phyloP scores from a whole-genome alignment of 75 land plant genomes.

The Azolla pinnata region DNA sequence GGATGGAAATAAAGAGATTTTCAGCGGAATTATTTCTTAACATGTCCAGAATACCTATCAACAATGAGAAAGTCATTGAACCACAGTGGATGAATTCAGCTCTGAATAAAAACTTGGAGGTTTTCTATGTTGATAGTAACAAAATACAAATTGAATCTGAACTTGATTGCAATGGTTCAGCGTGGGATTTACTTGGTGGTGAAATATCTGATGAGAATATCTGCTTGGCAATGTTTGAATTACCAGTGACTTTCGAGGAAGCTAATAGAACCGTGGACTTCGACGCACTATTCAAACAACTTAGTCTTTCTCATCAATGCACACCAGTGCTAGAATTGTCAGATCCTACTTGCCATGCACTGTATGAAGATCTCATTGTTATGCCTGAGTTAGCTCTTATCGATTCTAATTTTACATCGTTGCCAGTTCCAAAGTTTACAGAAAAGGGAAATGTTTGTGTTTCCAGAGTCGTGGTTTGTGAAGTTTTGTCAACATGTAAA shows the following conservation, averaged over 20 bases:
- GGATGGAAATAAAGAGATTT: neutral
- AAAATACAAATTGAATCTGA: no score
- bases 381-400: constrained; percentile 9
- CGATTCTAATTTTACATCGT: neutral
- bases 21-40: neutral
- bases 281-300: neutral
- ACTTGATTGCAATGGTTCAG: no score
- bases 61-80: no score
- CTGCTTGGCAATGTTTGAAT: neutral
- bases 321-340: neutral
- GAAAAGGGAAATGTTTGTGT: constrained; percentile 1
- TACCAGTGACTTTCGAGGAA: neutral
- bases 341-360: neutral
- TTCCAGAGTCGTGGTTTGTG: neutral
- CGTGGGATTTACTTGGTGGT: no score
- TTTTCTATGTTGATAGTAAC: no score
- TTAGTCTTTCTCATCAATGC: neutral
- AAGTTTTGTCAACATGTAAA: neutral
- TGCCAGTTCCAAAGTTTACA: constrained; percentile 10
- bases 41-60: neutral
- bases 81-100: no score
- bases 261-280: neutral
- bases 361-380: constrained; percentile 16
- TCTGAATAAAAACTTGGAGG: no score
- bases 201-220: no score